Conservation (phyloP, 1,139 yeast genomes). For the Zhuliangozyma blackwelliae region DNA sequence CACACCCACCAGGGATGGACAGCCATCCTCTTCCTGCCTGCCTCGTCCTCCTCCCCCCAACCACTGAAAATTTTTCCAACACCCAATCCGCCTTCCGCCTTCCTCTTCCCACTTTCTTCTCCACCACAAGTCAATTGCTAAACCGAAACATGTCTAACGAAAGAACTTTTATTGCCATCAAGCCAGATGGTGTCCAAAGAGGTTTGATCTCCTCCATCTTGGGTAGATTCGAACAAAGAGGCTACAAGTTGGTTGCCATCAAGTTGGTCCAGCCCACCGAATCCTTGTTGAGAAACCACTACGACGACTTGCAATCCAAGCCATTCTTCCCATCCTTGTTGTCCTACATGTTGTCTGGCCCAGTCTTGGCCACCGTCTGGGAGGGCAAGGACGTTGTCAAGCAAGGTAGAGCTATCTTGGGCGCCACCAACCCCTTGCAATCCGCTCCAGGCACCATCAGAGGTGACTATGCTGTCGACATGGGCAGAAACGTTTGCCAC, state of each 20-base stretch:
- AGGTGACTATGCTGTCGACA: conserved; percentile 93
- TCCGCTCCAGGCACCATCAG: conserved; percentile 99
- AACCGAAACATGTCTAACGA: conserved; percentile 52
- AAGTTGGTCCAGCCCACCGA: conserved; percentile 89
- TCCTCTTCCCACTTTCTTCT: conserved; percentile 4
- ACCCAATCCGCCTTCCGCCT: not conserved
- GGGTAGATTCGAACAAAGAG: conserved; percentile 94
- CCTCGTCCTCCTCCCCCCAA: too few relatives aligned
- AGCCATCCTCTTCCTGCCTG: too few relatives aligned
- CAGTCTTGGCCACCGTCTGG: conserved; percentile 99
- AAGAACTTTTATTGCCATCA: conserved; percentile 98
- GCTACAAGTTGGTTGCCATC: conserved; percentile 95
- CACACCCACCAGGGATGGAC: too few relatives aligned
- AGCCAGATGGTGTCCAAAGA: conserved; percentile 99
- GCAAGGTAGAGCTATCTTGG: conserved; percentile 96
- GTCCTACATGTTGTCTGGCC: conserved; percentile 97
- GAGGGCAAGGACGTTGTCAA: conserved; percentile 99
- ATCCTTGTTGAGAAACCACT: conserved; percentile 86
- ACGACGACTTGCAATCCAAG: conserved; percentile 90
- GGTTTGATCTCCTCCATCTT: conserved; percentile 88
- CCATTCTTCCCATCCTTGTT: conserved; percentile 97
- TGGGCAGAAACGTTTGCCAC: conserved; percentile 99
- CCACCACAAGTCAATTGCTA: conserved; percentile 1
- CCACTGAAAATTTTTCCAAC: not conserved
- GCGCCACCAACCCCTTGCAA: conserved; percentile 98